Percentiles rank a stretch among this genome's conserved stretches.
Evolutionary conservation across 805 yeast species (phyloP).

Genomic region (Spathaspora hagerdaliae): DNA sequence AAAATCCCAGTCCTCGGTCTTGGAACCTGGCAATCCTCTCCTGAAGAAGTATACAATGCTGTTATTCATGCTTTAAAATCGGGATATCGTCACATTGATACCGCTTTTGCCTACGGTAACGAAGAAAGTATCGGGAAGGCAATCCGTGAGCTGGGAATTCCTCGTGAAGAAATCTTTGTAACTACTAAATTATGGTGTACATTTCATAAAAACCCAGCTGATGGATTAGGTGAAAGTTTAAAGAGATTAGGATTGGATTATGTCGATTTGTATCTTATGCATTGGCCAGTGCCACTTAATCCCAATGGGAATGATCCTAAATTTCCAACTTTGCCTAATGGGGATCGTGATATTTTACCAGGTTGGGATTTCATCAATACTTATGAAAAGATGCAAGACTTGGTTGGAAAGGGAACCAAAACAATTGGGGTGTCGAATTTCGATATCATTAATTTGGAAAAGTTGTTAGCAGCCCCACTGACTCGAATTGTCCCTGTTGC

Average conservation of each 20-base stretch:
- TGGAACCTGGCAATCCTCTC: slow-evolving; percentile 66
- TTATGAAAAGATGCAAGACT: slow-evolving; percentile 51
- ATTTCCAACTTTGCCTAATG: slow-evolving; percentile 33
- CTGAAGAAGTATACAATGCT: slow-evolving; percentile 51
- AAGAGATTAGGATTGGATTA: slow-evolving; percentile 64
- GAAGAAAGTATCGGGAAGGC: slow-evolving; percentile 60
- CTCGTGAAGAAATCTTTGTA: slow-evolving; percentile 60
- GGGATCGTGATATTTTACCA: slow-evolving; percentile 28
- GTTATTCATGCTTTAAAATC: slow-evolving; percentile 54
- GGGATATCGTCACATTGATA: slow-evolving; percentile 74
- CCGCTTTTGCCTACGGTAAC: slow-evolving; percentile 65
- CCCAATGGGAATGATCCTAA: slow-evolving; percentile 29
- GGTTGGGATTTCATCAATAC: slow-evolving; percentile 49
- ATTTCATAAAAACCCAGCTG: slow-evolving; percentile 46
- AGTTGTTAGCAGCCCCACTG: slow-evolving; percentile 44
- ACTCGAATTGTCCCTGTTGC: slow-evolving; percentile 59
- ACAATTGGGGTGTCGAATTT: slow-evolving; percentile 78
- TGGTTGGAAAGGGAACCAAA: slow-evolving; percentile 50
- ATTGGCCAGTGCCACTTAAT: slow-evolving; percentile 63
- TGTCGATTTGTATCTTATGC: slow-evolving; percentile 72
- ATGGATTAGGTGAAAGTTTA: slow-evolving; percentile 55
- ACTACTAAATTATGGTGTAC: slow-evolving; percentile 68
- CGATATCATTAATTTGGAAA: slow-evolving; percentile 39
- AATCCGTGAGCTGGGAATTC: slow-evolving; percentile 52
- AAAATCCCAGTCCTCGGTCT: slow-evolving; percentile 62